phyloP scores from a whole-genome alignment of 495 filamentous ascomycete genomes.

The Penicillium fimorum region DNA sequence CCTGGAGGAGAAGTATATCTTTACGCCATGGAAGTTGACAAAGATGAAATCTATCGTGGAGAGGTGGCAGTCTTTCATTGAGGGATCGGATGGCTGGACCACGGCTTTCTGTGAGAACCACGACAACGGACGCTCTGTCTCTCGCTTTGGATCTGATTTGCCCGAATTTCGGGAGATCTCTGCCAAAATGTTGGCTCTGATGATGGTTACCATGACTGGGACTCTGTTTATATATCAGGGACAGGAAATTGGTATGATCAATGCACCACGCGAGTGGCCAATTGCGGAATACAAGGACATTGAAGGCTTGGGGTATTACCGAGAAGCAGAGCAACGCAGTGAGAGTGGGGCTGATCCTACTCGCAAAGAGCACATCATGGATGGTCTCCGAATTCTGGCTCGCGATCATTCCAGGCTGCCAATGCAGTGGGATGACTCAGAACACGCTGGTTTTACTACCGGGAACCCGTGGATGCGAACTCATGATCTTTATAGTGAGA shows the following conservation, averaged over 20 bases:
- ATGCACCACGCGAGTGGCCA: constrained; percentile 57
- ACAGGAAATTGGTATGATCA: constrained; percentile 69
- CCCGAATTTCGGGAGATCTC: constrained; percentile 38
- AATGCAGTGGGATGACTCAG: constrained; percentile 60
- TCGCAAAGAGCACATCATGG: constrained; percentile 15
- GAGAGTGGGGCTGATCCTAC: constrained; percentile 13
- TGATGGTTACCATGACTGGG: constrained; percentile 54
- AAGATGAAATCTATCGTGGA: constrained; percentile 38
- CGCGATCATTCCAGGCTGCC: constrained; percentile 48
- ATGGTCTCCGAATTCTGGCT: constrained; percentile 31
- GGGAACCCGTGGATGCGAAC: constrained; percentile 53
- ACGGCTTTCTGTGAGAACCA: constrained; percentile 59
- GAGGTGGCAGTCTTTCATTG: constrained; percentile 43
- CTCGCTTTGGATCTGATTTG: constrained; percentile 47
- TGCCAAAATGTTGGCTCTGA: constrained; percentile 58
- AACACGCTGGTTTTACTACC: constrained; percentile 41
- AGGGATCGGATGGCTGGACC: constrained; percentile 51
- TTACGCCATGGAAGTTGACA: constrained; percentile 35
- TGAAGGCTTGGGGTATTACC: constrained; percentile 56
- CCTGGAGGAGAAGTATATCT: constrained; percentile 35
- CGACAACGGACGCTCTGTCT: constrained; percentile 57
- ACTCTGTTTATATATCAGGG: constrained; percentile 70
- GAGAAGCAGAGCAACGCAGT: constrained; percentile 22
- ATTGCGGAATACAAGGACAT: constrained; percentile 64
- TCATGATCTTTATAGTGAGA: constrained; percentile 40